Evolutionary conservation across 148 eudicot species (phyloP).

Genomic region (Nyssa sinensis): DNA sequence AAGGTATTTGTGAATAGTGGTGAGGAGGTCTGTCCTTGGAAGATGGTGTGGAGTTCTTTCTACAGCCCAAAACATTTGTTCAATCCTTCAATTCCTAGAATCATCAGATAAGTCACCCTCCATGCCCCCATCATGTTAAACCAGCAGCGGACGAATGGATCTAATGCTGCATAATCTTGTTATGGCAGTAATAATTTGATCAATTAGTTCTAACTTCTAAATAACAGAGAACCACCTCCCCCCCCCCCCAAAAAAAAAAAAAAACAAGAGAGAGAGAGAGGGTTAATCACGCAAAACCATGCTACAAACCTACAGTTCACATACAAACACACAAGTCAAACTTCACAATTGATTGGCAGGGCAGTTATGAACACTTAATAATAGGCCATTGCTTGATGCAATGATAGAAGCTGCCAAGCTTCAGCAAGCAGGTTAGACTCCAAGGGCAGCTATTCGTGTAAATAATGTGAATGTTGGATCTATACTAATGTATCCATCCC

Average conservation of each 20-base stretch:
- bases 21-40: too few relatives aligned
- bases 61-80: too few relatives aligned
- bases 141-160: not conserved
- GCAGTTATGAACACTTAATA: not conserved
- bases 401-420: not conserved
- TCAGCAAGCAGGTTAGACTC: not conserved
- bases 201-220: too few relatives aligned
- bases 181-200: not conserved
- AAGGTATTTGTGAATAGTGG: too few relatives aligned
- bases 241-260: not conserved
- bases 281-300: conserved; percentile 6
- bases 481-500: not conserved
- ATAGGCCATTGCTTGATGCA: too few relatives aligned
- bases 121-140: not conserved
- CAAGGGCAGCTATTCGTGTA: not conserved
- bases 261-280: not conserved
- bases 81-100: too few relatives aligned
- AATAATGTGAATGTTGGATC: not conserved
- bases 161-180: not conserved
- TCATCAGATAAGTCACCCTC: not conserved
- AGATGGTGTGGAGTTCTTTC: too few relatives aligned
- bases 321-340: conserved; percentile 6
- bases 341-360: not conserved
- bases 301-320: conserved; percentile 2
- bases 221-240: too few relatives aligned